These are phyloP conservation scores for Pestalotiopsis sp. DNA, from an alignment of 2,329 filamentous ascomycete genomes.

Conservation along the genomic window DNA sequence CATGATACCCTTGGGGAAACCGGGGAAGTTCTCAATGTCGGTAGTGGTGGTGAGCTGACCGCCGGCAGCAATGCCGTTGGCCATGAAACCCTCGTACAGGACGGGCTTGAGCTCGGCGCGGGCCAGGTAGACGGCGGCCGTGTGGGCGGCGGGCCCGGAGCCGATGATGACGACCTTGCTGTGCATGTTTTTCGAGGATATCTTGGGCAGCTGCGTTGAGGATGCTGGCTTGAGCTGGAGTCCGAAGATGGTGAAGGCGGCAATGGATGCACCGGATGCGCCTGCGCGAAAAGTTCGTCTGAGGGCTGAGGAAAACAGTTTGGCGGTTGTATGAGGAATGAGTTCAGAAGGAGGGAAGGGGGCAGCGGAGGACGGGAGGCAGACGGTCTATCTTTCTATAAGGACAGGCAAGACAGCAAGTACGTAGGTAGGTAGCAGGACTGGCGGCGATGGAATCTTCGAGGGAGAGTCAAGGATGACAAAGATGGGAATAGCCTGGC, in stretches of 20 bases:
- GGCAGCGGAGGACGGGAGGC: neutral
- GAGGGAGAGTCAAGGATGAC: slow-evolving; percentile 3
- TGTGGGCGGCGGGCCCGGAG: slow-evolving; percentile 96
- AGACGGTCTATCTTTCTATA: slow-evolving; percentile 6
- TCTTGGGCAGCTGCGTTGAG: slow-evolving; percentile 36
- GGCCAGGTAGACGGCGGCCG: slow-evolving; percentile 93
- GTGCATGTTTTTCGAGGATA: slow-evolving; percentile 71
- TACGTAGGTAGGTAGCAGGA: neutral
- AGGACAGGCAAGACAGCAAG: neutral
- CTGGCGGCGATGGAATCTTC: slow-evolving; percentile 4
- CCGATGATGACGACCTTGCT: slow-evolving; percentile 91
- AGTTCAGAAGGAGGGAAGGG: neutral
- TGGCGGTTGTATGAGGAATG: slow-evolving; percentile 57
- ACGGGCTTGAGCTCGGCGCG: slow-evolving; percentile 94
- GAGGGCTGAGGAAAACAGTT: slow-evolving; percentile 88
- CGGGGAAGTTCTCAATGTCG: slow-evolving; percentile 97
- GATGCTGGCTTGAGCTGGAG: slow-evolving; percentile 51
- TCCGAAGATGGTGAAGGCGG: slow-evolving; percentile 67
- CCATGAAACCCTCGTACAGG: slow-evolving; percentile 97
- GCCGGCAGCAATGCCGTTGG: slow-evolving; percentile 93
- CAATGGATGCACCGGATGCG: slow-evolving; percentile 72
- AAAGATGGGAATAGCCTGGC: neutral
- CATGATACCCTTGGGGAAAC: slow-evolving; percentile 88
- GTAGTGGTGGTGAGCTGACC: slow-evolving; percentile 98
- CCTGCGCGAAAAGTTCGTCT: slow-evolving; percentile 77